Evolutionary conservation across 2,329 filamentous ascomycete species (phyloP), one percentile per base, ranked within the genome.

Genomic region (Aspergillus luchuensis): DNA sequence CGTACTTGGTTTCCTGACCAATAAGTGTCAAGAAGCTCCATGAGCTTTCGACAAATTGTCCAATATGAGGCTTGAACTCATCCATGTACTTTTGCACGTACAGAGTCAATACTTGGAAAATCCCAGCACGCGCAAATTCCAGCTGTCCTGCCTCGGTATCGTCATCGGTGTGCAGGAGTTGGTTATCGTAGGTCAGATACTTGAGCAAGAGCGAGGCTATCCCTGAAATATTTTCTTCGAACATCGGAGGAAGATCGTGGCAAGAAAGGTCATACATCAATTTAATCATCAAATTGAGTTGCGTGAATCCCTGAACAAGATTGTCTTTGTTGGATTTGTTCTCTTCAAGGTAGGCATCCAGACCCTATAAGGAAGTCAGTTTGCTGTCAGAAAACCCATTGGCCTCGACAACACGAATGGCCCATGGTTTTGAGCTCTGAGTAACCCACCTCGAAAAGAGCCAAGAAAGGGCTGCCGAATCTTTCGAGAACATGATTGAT

Each of bases 81-180:
- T 99, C 95, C 73, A 97, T 91, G 75, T 92, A 99, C 78, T 98
- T 99, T 74, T 92, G 89, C 17, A 93, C 91, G 76, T 95, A 98
- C 2, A 99, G 85, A 67, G 94, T 91, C 69, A 99, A 80, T 2
- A 87, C 89, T 71, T 97, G 92, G 76, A 96, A 98, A 56, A 98
- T 97, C 63, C 92, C 93, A 33, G 94, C 91, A 78, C 95, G 96
- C 65, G 95, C 90, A 66, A 87, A 90, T 72, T 99, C 95, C 60
- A 96, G 77, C 28, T 89, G 85, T 23, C 93, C 92, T 13, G 92
- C 87, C 77, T 98, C 95, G 15, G 88, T 84, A n/a, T 98, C 95
- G 68, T 97, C 93, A 70, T 92, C 89, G 23, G 91, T 96, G 62
- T 88, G 86, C 53, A 98, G 82, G 11, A 92, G 76, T n/a, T 88